Evolutionary conservation across 2,329 filamentous ascomycete genomes (phyloP).

Genomic region (Pseudocercospora macadamiae): DNA sequence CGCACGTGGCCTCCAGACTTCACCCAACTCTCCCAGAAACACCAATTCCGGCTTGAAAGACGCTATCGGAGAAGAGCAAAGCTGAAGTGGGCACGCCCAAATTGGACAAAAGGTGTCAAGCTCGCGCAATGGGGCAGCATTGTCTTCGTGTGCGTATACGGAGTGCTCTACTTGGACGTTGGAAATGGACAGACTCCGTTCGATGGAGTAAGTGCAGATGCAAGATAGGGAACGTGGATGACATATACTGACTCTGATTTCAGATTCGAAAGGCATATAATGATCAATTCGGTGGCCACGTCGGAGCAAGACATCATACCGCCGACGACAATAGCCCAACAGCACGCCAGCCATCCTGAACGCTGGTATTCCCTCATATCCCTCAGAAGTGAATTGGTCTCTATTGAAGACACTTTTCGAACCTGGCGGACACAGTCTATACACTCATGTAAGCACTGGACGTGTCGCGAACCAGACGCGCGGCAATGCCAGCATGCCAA

Average conservation of each 20-base stretch:
- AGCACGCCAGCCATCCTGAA: constrained; percentile 17
- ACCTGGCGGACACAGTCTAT: too few relatives aligned
- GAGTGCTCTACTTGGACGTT: constrained; percentile 63
- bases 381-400: too few relatives aligned
- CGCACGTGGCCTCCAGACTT: constrained; percentile 81
- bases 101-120: constrained; percentile 67
- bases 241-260: background rate
- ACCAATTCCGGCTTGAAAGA: constrained; percentile 78
- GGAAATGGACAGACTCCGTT: constrained; percentile 51
- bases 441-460: too few relatives aligned
- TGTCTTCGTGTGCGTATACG: constrained; percentile 58
- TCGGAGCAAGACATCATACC: background rate
- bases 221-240: constrained; percentile 63
- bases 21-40: constrained; percentile 66
- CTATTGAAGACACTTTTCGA: too few relatives aligned
- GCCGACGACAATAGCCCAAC: constrained; percentile 12
- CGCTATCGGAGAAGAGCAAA: constrained; percentile 73
- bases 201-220: constrained; percentile 65
- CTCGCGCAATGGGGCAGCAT: constrained; percentile 66
- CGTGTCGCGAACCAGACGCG: too few relatives aligned
- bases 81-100: constrained; percentile 63
- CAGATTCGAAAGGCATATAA: constrained; percentile 18
- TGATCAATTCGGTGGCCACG: constrained; percentile 9
- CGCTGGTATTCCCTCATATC: too few relatives aligned
- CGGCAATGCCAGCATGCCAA: too few relatives aligned